These are phyloP conservation scores for Musa balbisiana DNA, from an alignment of 202 grass and related monocot species.

Conservation along the genomic window DNA sequence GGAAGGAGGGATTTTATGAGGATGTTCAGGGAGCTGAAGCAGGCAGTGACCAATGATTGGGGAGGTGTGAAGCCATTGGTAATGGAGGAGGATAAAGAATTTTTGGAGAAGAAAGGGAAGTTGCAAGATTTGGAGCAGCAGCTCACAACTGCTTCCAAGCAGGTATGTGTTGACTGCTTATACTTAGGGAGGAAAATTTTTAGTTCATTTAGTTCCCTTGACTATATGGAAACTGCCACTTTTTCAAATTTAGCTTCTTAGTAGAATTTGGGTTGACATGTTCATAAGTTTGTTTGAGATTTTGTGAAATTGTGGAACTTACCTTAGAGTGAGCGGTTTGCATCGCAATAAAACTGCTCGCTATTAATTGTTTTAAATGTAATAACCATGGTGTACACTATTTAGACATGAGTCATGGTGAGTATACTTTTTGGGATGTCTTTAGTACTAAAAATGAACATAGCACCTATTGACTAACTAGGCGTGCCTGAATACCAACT, in stretches of 20 bases:
- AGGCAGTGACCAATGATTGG: constrained; percentile 63
- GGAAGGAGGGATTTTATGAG: constrained; percentile 63
- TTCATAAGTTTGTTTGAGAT: background rate
- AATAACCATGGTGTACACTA: background rate
- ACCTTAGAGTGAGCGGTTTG: too few relatives aligned
- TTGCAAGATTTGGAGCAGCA: constrained; percentile 76
- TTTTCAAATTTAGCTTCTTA: background rate
- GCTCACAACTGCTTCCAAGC: constrained; percentile 54
- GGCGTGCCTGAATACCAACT: background rate
- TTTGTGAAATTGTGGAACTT: background rate
- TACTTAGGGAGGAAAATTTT: background rate
- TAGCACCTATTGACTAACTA: background rate
- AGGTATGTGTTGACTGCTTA: constrained; percentile 34
- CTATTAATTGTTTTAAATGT: background rate
- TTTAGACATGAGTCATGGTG: too few relatives aligned
- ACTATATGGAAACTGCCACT: background rate
- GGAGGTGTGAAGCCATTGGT: constrained; percentile 30
- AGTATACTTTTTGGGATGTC: background rate
- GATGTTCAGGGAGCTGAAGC: constrained; percentile 87
- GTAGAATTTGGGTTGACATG: background rate
- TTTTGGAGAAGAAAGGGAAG: constrained; percentile 62
- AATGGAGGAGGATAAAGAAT: constrained; percentile 61
- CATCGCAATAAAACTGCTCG: background rate
- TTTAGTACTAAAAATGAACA: background rate
- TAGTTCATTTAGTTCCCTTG: background rate